These are phyloP conservation scores for Madurella mycetomatis DNA, from an alignment of 2,329 filamentous ascomycete genomes.

Conservation along the genomic window DNA sequence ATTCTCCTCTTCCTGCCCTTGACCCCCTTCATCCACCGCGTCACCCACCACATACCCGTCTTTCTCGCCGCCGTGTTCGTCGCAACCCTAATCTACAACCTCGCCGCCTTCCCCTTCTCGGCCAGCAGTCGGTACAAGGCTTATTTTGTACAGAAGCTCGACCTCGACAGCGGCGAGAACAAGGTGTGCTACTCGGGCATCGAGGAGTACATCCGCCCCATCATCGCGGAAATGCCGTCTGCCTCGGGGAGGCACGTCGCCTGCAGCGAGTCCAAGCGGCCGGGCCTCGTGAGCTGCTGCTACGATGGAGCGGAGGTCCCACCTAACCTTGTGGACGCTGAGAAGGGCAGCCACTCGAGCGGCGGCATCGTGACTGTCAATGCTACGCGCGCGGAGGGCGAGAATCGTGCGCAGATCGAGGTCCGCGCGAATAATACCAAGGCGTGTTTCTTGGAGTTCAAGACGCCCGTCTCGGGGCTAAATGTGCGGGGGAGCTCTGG, in stretches of 20 bases:
- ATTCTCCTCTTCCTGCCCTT: constrained; percentile 71
- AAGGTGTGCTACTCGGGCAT: constrained; percentile 65
- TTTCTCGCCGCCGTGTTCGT: constrained; percentile 69
- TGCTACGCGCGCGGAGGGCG: constrained; percentile 37
- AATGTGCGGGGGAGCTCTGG: constrained; percentile 55
- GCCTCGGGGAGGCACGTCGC: constrained; percentile 56
- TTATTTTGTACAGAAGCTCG: constrained; percentile 77
- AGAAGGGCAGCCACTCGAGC: not conserved
- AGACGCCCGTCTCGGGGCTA: constrained; percentile 62
- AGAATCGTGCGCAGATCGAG: constrained; percentile 55
- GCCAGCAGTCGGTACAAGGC: constrained; percentile 74
- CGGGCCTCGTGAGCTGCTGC: constrained; percentile 60
- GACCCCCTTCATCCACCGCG: constrained; percentile 80
- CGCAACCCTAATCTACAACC: constrained; percentile 78
- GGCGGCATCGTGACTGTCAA: constrained; percentile 63
- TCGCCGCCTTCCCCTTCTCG: constrained; percentile 85
- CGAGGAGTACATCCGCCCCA: constrained; percentile 59
- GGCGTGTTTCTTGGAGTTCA: constrained; percentile 69
- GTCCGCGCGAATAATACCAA: constrained; percentile 72
- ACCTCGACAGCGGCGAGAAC: constrained; percentile 70
- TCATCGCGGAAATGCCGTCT: constrained; percentile 67
- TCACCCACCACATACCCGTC: constrained; percentile 75
- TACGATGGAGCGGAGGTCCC: constrained; percentile 60
- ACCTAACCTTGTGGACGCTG: constrained; percentile 49
- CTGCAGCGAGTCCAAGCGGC: constrained; percentile 44